Evolutionary conservation across 371 early-diverging fungal species (phyloP).

Genomic region (Mucor velutinosus): DNA sequence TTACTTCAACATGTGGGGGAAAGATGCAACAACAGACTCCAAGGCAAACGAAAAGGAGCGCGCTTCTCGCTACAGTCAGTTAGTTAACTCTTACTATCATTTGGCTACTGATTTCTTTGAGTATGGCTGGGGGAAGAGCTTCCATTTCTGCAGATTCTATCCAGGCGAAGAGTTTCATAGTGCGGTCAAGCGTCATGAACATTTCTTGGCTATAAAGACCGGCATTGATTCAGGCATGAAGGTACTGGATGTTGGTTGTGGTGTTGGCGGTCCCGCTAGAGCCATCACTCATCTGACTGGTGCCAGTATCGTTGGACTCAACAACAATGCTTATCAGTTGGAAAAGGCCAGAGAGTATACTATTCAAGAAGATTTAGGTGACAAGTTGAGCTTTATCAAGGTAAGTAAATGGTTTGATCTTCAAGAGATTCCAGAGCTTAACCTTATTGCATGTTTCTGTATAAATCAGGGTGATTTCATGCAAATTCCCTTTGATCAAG

Average conservation of each 20-base stretch:
- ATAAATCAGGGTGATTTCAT: conserved; percentile 83
- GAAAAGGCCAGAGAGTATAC: conserved; percentile 81
- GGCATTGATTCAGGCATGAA: conserved; percentile 68
- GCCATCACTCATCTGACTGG: conserved; percentile 89
- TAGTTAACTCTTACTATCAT: conserved; percentile 83
- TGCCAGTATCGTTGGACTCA: conserved; percentile 87
- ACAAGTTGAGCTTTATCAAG: conserved; percentile 66
- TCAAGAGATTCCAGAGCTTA: not conserved
- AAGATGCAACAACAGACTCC: conserved; percentile 45
- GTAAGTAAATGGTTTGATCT: not conserved
- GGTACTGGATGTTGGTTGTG: conserved; percentile 90
- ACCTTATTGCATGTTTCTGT: not conserved
- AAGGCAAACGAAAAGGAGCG: conserved; percentile 57
- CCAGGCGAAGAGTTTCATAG: conserved; percentile 77
- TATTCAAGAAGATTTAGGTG: conserved; percentile 61
- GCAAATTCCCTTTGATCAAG: conserved; percentile 87
- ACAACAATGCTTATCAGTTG: conserved; percentile 95
- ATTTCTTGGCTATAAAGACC: conserved; percentile 78
- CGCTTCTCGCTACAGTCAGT: conserved; percentile 60
- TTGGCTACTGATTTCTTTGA: conserved; percentile 85
- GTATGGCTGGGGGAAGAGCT: conserved; percentile 85
- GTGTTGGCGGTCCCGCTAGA: conserved; percentile 93
- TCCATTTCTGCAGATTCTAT: conserved; percentile 88
- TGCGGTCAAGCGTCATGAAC: conserved; percentile 90
- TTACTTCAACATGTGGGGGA: conserved; percentile 65